phyloP scores from a whole-genome alignment of 257 asterid species.

The Rauvolfia tetraphylla region DNA sequence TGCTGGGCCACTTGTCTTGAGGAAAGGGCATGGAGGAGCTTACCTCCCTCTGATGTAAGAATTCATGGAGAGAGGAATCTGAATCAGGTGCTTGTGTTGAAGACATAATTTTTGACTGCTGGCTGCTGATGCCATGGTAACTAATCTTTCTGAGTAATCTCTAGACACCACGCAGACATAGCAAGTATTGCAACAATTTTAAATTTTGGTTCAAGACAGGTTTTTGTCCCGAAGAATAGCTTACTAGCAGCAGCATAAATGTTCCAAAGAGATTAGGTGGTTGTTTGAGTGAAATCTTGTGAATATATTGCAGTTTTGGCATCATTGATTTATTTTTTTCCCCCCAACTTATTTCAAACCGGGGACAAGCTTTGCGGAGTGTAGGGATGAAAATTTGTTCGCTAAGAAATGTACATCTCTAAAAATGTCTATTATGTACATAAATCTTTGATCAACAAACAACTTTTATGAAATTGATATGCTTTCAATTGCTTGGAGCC shows the following conservation, averaged over 20 bases:
- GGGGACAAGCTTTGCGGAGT: slow-evolving; percentile 26
- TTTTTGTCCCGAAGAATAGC: slow-evolving; percentile 16
- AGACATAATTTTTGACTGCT: background rate
- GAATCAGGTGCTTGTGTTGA: slow-evolving; percentile 6
- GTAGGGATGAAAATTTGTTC: slow-evolving; percentile 28
- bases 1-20: slow-evolving; percentile 94
- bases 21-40: slow-evolving; percentile 97
- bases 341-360: slow-evolving; percentile 22
- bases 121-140: slow-evolving; percentile 1
- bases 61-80: background rate
- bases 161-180: slow-evolving; percentile 2
- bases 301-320: slow-evolving; percentile 34
- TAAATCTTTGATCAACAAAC: slow-evolving; percentile 19
- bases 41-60: slow-evolving; percentile 89
- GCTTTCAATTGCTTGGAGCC: background rate
- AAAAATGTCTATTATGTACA: slow-evolving; percentile 42
- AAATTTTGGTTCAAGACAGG: slow-evolving; percentile 5
- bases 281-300: slow-evolving; percentile 30
- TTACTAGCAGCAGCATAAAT: slow-evolving; percentile 23
- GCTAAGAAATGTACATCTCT: slow-evolving; percentile 25
- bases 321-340: slow-evolving; percentile 36
- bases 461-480: background rate
- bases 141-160: slow-evolving; percentile 1
- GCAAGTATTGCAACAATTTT: background rate
- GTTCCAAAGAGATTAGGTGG: slow-evolving; percentile 23